phyloP scores from a whole-genome alignment of 208 protist genomes.

The Acanthamoeba culbertsoni region DNA sequence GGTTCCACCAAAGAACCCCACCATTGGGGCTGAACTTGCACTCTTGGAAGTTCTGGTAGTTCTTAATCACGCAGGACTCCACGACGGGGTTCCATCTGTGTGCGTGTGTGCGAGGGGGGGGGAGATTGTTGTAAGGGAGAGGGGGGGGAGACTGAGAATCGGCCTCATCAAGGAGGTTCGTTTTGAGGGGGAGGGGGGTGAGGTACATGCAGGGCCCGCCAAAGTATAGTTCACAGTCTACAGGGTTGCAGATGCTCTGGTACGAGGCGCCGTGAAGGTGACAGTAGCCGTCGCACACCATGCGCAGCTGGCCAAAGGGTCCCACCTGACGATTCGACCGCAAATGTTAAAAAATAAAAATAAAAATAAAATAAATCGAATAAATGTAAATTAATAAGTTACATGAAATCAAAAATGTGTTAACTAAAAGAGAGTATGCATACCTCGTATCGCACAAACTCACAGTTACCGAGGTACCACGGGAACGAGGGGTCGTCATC shows the following conservation, averaged over 20 bases:
- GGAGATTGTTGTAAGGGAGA: background rate
- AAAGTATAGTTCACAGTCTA: background rate
- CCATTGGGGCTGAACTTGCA: background rate
- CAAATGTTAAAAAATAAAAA: background rate
- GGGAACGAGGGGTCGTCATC: background rate
- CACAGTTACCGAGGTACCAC: background rate
- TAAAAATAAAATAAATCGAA: background rate
- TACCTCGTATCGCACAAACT: background rate
- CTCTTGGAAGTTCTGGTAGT: background rate
- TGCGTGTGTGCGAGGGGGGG: background rate
- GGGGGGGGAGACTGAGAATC: background rate
- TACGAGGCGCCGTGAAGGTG: background rate
- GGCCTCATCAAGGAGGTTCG: background rate
- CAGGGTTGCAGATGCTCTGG: background rate
- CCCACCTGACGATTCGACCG: background rate
- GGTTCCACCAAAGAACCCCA: background rate
- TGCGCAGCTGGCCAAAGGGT: background rate
- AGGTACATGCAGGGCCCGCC: background rate
- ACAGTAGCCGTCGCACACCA: slow-evolving; percentile 12
- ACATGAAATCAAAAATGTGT: no score
- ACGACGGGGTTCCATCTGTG: background rate
- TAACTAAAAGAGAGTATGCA: background rate
- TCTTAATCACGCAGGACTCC: background rate
- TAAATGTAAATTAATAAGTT: background rate
- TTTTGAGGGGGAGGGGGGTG: background rate